Percentiles rank a stretch among this genome's conserved stretches.
phyloP scores from a whole-genome alignment of 169 alveolate genomes.

The Eimeria maxima region DNA sequence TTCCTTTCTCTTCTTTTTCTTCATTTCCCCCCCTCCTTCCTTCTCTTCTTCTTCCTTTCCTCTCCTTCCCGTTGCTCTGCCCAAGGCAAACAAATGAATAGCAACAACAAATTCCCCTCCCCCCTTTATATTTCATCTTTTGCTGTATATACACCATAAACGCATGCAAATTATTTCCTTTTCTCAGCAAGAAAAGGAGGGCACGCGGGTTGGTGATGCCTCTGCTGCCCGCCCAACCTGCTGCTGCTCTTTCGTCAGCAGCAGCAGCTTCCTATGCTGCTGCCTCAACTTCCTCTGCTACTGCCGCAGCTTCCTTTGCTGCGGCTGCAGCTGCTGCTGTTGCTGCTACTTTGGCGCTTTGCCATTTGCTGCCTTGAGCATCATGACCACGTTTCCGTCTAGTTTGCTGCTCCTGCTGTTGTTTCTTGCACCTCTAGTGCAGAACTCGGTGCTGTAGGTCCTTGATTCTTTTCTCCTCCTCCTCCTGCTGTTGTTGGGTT shows the following conservation, averaged over 20 bases:
- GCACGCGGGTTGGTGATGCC: too few species aligned
- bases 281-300: background rate
- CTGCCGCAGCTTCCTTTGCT: background rate
- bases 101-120: too few species aligned
- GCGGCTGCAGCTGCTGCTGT: background rate
- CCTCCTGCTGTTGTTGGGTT: background rate
- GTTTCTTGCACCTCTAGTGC: background rate
- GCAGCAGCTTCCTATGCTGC: background rate
- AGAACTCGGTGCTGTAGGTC: background rate
- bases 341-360: background rate
- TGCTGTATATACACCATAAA: too few species aligned
- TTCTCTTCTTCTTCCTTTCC: background rate
- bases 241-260: background rate
- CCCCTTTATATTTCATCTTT: too few species aligned
- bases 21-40: too few species aligned
- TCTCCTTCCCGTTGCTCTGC: background rate
- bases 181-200: too few species aligned
- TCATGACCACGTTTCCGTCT: background rate
- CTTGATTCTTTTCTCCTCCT: background rate
- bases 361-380: background rate
- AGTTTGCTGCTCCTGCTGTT: background rate
- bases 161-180: too few species aligned
- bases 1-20: too few species aligned
- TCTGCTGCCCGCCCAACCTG: background rate
- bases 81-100: too few species aligned